Base-by-base conservation (phyloP, 2,329 filamentous ascomycete genomes). In the Gyromitra esculenta region DNA sequence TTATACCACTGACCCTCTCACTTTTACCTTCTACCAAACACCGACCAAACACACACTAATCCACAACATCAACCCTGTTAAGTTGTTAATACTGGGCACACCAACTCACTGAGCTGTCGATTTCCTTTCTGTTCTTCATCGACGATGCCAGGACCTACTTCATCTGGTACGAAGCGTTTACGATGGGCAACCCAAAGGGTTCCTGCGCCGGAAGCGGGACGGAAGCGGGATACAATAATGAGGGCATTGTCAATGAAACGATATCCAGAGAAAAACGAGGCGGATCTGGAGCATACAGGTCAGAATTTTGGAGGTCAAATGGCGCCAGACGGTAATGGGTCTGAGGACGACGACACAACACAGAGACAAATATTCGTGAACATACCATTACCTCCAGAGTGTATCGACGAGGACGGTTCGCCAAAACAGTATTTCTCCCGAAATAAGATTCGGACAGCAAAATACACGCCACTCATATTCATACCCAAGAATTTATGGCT, bases 401-500 rank as follows among this genome's bases (percentile, higher is more conserved):
- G 92, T 79, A 87, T 91, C 81, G 93, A 97, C 82, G 92, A 96
- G 77, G 90, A 97, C 60, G 96, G 94, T 45, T 87, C 89, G 75
- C 92, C 94, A 1, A 83, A 86, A 69, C 86, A 88, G 73, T 86
- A 88, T 25, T 99, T 91, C 83, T 88, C 92, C 63, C 88, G 95
- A 80, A 99, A 99, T 87, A 99, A 99, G 87, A 97, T 99, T 83
- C 89, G 96, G 81, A 99, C 96, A 1, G 93, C 96, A 76, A 99
- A 98, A 85, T 99, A 99, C 84, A 99, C 96, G 6, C 91, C 96
- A 7, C 84, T 99, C 79, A 97, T 92, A 76, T 99, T 99, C 84
- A 84, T 99, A 37, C 96, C 96, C 13, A 98, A 98, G 86, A 98
- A 99, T 84, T 83, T 99, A 82, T 99, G 91, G 90, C 93, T 97